phyloP scores from a whole-genome alignment of 306 rosid species.

The Cicer arietinum region DNA sequence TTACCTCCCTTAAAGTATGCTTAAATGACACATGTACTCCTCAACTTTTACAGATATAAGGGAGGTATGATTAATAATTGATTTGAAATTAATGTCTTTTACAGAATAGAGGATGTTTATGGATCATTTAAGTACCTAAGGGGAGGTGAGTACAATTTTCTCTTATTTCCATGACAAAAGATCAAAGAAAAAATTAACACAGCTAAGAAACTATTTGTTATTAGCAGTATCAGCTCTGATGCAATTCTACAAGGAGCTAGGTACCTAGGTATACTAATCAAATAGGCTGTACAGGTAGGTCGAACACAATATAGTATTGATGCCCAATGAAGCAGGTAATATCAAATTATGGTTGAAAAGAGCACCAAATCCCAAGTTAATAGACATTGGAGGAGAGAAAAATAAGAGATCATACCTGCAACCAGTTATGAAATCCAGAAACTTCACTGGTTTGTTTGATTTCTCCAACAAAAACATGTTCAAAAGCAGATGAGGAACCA shows the following conservation, averaged over 20 bases:
- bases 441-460: conserved; percentile 72
- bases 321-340: conserved; percentile 2
- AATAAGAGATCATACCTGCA: conserved; percentile 68
- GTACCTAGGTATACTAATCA: conserved; percentile 5
- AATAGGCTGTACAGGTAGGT: conserved; percentile 8
- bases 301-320: background rate
- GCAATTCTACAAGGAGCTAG: conserved; percentile 31
- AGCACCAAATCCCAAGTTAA: conserved; percentile 27
- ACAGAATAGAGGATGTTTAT: background rate
- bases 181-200: background rate
- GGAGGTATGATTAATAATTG: background rate
- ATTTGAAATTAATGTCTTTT: background rate
- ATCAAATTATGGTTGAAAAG: conserved; percentile 36
- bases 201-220: conserved; percentile 21
- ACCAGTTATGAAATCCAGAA: conserved; percentile 97
- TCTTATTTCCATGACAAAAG: background rate
- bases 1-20: background rate
- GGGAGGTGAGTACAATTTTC: background rate
- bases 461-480: conserved; percentile 98
- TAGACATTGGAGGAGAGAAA: conserved; percentile 1
- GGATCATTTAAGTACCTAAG: background rate
- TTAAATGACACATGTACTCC: background rate
- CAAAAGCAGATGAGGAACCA: conserved; percentile 93
- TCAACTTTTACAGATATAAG: background rate
- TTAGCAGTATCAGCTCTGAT: conserved; percentile 32